phyloP scores from a whole-genome alignment of 495 filamentous ascomycete genomes.

The Xylaria longipes region DNA sequence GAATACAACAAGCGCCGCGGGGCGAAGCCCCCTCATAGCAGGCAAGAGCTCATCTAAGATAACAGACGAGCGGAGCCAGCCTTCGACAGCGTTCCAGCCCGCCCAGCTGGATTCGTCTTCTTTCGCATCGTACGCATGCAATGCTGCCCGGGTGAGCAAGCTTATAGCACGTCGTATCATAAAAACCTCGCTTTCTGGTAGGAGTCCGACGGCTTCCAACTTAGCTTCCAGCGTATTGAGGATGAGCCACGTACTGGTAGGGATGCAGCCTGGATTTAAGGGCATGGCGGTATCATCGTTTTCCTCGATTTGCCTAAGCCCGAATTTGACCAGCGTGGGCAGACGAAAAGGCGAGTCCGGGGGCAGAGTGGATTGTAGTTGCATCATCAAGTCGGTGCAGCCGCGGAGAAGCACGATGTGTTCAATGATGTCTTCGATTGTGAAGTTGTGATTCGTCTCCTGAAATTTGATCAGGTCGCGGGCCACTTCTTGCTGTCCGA shows the following conservation, averaged over 20 bases:
- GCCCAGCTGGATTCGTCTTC: constrained; percentile 12
- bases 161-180: constrained; percentile 4
- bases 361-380: constrained; percentile 11
- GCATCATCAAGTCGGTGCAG: constrained; percentile 15
- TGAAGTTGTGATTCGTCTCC: constrained; percentile 4
- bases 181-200: background rate
- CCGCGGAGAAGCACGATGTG: constrained; percentile 19
- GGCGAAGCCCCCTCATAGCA: background rate
- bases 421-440: constrained; percentile 16
- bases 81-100: constrained; percentile 17
- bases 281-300: background rate
- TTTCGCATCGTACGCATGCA: constrained; percentile 10
- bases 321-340: background rate
- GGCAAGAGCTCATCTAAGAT: constrained; percentile 10
- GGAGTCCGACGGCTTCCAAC: constrained; percentile 5
- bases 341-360: constrained; percentile 17
- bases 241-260: background rate
- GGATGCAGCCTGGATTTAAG: constrained; percentile 2
- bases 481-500: constrained; percentile 7
- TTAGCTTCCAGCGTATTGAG: constrained; percentile 8
- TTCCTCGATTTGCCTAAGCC: constrained; percentile 7
- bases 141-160: background rate
- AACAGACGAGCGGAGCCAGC: constrained; percentile 8
- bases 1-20: constrained; percentile 10
- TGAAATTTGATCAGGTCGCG: constrained; percentile 12